A percentile compares a stretch with the other conserved stretches of the same genome.
These are phyloP conservation scores for Globisporangium paddicum DNA, from an alignment of 352 stramenopile genomes.

Conservation along the genomic window DNA sequence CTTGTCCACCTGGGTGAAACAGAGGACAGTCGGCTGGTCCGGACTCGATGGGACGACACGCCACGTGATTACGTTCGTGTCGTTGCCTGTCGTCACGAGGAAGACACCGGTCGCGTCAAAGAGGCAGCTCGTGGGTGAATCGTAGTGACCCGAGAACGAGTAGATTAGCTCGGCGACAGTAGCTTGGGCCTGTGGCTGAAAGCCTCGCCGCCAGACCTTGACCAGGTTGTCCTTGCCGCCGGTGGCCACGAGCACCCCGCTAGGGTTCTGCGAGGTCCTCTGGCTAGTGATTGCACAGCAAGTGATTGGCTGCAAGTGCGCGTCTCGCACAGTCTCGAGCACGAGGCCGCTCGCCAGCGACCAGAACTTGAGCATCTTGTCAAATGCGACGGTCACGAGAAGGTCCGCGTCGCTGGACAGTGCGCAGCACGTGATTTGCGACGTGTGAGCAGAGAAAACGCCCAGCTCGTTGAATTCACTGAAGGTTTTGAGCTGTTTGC, in stretches of 20 bases:
- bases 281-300: constrained; percentile 35
- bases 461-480: constrained; percentile 17
- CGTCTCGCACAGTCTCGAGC: constrained; percentile 33
- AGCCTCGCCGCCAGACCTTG: constrained; percentile 41
- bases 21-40: constrained; percentile 26
- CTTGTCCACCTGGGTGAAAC: constrained; percentile 25
- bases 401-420: constrained; percentile 33
- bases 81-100: constrained; percentile 45
- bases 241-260: constrained; percentile 42
- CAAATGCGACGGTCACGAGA: constrained; percentile 42
- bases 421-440: constrained; percentile 34
- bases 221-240: constrained; percentile 59
- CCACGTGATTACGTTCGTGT: constrained; percentile 47
- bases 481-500: constrained; percentile 21
- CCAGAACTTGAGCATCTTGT: constrained; percentile 50
- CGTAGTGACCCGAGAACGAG: constrained; percentile 44
- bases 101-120: constrained; percentile 52
- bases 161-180: constrained; percentile 31
- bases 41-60: constrained; percentile 43
- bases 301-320: constrained; percentile 42
- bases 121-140: constrained; percentile 23
- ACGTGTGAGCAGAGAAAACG: constrained; percentile 41
- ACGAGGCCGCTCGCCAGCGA: constrained; percentile 24
- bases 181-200: background rate
- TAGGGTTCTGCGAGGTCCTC: constrained; percentile 3